These are phyloP conservation scores for Picochlorum sp. DNA, from an alignment of 139 green algal genomes.

Conservation along the genomic window DNA sequence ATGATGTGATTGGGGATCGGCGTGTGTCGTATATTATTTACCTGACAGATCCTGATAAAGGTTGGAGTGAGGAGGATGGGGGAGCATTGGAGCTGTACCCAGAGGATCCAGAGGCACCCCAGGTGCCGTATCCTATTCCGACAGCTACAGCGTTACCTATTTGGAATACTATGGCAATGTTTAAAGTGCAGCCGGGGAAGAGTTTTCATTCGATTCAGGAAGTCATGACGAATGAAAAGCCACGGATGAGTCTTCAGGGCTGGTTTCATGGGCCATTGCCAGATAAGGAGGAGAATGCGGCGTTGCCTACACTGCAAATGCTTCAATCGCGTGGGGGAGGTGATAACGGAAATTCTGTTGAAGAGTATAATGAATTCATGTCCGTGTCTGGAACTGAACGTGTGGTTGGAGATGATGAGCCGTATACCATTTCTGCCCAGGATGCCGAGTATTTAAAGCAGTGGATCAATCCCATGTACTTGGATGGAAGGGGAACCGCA, in stretches of 20 bases:
- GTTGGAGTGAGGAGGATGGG: conserved; percentile 62
- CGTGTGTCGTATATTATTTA: conserved; percentile 86
- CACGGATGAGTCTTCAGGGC: conserved; percentile 55
- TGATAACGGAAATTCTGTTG: not conserved
- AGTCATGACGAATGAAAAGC: conserved; percentile 47
- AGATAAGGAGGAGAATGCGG: conserved; percentile 21
- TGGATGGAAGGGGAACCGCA: conserved; percentile 29
- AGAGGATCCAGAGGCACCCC: conserved; percentile 23
- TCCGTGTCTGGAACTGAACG: not conserved
- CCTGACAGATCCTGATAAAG: conserved; percentile 74
- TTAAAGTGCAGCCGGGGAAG: conserved; percentile 66
- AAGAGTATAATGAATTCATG: not conserved
- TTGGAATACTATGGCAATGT: conserved; percentile 84
- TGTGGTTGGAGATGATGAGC: not conserved
- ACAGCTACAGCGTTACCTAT: conserved; percentile 31
- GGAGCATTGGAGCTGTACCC: conserved; percentile 83
- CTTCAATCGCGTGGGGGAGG: conserved; percentile 49
- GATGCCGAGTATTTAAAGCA: conserved; percentile 44
- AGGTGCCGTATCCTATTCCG: conserved; percentile 42
- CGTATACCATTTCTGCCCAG: conserved; percentile 25
- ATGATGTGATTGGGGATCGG: conserved; percentile 83
- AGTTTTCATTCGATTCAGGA: conserved; percentile 78
- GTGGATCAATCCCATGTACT: conserved; percentile 71
- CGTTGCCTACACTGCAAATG: conserved; percentile 60
- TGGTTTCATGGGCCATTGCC: conserved; percentile 67